Evolutionary conservation across 768 basidiomycete species (phyloP).

Genomic region (Rhizopogon vulgaris): DNA sequence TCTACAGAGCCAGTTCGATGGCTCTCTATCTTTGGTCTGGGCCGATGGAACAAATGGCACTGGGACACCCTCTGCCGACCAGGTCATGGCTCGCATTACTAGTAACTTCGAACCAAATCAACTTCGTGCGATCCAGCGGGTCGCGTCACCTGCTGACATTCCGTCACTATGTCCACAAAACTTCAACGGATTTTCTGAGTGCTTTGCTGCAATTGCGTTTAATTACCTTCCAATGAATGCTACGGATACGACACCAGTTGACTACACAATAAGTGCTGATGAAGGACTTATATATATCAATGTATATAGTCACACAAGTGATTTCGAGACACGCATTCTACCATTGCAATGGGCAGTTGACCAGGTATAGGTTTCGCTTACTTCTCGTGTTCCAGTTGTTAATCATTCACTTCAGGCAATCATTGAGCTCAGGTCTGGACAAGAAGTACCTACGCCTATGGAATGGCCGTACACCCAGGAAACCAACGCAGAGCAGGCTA

Average conservation of each 20-base stretch:
- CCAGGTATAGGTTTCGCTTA: constrained; percentile 25
- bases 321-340: constrained; percentile 60
- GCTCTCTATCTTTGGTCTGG: constrained; percentile 54
- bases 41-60: constrained; percentile 57
- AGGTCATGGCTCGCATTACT: constrained; percentile 59
- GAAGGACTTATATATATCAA: constrained; percentile 59
- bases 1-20: constrained; percentile 46
- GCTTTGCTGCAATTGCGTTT: constrained; percentile 65
- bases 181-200: constrained; percentile 63
- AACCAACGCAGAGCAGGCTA: constrained; percentile 59
- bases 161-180: constrained; percentile 62
- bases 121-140: constrained; percentile 41
- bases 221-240: constrained; percentile 42
- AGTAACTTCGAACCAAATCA: constrained; percentile 44
- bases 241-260: constrained; percentile 32
- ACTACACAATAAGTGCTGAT: constrained; percentile 70
- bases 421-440: constrained; percentile 60
- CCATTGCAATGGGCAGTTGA: constrained; percentile 79
- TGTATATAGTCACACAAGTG: constrained; percentile 58
- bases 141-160: constrained; percentile 43
- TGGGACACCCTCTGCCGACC: constrained; percentile 45
- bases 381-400: neutral
- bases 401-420: constrained; percentile 44
- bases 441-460: constrained; percentile 46
- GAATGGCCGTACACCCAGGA: constrained; percentile 71